Base-by-base conservation (phyloP, 345 rosid genomes). In the Eucalyptus lansdowneana region DNA sequence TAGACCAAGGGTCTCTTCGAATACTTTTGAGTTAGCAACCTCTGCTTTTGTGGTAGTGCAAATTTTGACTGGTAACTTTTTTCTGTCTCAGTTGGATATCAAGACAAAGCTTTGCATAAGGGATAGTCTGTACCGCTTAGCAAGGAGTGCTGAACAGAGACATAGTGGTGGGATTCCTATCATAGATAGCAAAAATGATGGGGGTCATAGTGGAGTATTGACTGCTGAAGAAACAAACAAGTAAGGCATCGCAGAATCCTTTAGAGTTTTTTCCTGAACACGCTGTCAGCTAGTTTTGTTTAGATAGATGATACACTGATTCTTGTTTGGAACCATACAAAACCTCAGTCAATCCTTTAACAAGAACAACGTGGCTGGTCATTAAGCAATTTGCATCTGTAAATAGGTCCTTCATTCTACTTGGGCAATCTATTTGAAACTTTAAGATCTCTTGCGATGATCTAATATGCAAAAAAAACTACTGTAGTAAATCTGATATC, bases 71-170 rank as follows among this genome's bases (percentile, higher is more conserved):
- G 25, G 14, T 45, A 21, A 87, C 50, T 14, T 16, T 24, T 58
- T 42, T 62, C 34, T 87, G 87, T 83, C 58, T 65, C 95, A 97
- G 99, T 93, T 97, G 98, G 99, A 97, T 92, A 91, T 94, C 89
- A 92, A 95, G 94, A 96, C 98, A 90, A 97, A 96, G 91, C 94
- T 97, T 86, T 96, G 98, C 94, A 96, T 96, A 93, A 93, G 99
- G 92, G 99, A 96, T 90, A 96, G 98, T 91, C 93, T 97, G 88
- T 97, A 95, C 91, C 98, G 99, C 88, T 93, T 97, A 92, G 99
- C 98, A 88, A 92, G 93, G 93, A 97, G 99, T 88, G 98, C 99
- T 83, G 97, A 95, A 89, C 98, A 95, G 92, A 94, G 99, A 88
- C 96, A 97, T 88, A 91, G 90, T 60, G 93, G 93, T 89, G 87